phyloP scores from a whole-genome alignment of 139 green algal genomes.

The Chlorella sp. region DNA sequence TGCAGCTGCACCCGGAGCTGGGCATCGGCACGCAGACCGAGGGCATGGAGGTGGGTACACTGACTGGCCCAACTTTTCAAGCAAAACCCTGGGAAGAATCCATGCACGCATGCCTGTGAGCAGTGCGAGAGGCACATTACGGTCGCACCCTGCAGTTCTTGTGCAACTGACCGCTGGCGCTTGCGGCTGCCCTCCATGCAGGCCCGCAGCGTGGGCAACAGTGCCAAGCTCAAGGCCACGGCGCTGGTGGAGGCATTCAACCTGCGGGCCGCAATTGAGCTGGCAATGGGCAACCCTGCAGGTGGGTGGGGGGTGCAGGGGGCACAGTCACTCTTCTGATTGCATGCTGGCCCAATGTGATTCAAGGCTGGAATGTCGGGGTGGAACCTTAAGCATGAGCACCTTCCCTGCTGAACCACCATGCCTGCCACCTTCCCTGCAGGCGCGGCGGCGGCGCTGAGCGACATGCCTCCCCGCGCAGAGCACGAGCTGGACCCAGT shows the following conservation, averaged over 20 bases:
- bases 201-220: conserved; percentile 85
- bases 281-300: conserved; percentile 51
- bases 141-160: neutral
- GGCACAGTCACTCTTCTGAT: too few relatives aligned
- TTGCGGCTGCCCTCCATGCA: neutral
- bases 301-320: neutral
- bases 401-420: neutral
- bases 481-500: conserved; percentile 92
- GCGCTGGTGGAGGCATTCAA: conserved; percentile 93
- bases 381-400: too few relatives aligned
- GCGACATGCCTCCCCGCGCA: conserved; percentile 80
- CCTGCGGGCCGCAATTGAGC: conserved; percentile 88
- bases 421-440: conserved; percentile 17
- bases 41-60: conserved; percentile 55
- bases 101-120: neutral
- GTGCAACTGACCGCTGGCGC: neutral
- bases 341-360: too few relatives aligned
- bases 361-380: too few relatives aligned
- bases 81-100: neutral
- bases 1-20: conserved; percentile 87
- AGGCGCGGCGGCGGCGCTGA: conserved; percentile 76
- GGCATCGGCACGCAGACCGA: conserved; percentile 80
- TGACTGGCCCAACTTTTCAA: neutral
- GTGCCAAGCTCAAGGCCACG: conserved; percentile 77
- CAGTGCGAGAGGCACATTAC: neutral